Percentiles rank a stretch among this genome's conserved stretches.
phyloP scores from a whole-genome alignment of 2,329 filamentous ascomycete genomes.

The Diplodia sapinea region DNA sequence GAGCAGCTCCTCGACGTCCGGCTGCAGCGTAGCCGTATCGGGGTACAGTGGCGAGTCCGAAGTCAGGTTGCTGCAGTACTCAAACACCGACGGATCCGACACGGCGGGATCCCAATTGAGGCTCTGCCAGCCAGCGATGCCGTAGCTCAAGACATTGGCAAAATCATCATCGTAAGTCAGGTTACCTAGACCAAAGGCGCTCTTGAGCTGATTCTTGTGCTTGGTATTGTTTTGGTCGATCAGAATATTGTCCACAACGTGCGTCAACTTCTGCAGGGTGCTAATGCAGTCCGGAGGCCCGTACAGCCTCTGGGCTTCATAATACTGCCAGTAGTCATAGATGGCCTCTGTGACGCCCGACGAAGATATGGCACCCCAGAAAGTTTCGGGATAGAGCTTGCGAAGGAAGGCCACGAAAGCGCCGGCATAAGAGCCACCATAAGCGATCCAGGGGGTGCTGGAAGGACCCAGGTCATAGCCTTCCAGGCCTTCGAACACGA shows the following conservation, averaged over 20 bases:
- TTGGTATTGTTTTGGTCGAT: slow-evolving; percentile 54
- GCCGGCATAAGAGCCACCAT: slow-evolving; percentile 85
- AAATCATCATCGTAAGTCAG: slow-evolving; percentile 61
- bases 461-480: slow-evolving; percentile 69
- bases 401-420: slow-evolving; percentile 78
- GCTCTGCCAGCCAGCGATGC: slow-evolving; percentile 60
- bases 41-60: slow-evolving; percentile 52
- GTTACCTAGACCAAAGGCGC: slow-evolving; percentile 57
- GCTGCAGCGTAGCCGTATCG: slow-evolving; percentile 44
- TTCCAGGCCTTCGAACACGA: slow-evolving; percentile 73
- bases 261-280: slow-evolving; percentile 65
- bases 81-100: slow-evolving; percentile 55
- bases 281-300: slow-evolving; percentile 68
- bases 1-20: slow-evolving; percentile 54
- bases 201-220: slow-evolving; percentile 57
- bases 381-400: slow-evolving; percentile 76
- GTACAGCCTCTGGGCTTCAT: slow-evolving; percentile 62
- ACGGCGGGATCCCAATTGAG: slow-evolving; percentile 66
- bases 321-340: slow-evolving; percentile 75
- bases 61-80: slow-evolving; percentile 64
- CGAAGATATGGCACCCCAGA: slow-evolving; percentile 79
- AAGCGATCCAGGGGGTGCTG: slow-evolving; percentile 74
- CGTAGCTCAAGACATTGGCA: slow-evolving; percentile 52
- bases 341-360: slow-evolving; percentile 81
- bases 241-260: slow-evolving; percentile 65